Conservation (phyloP, 1,284 basidiomycete species). For the Malassezia caprae region DNA sequence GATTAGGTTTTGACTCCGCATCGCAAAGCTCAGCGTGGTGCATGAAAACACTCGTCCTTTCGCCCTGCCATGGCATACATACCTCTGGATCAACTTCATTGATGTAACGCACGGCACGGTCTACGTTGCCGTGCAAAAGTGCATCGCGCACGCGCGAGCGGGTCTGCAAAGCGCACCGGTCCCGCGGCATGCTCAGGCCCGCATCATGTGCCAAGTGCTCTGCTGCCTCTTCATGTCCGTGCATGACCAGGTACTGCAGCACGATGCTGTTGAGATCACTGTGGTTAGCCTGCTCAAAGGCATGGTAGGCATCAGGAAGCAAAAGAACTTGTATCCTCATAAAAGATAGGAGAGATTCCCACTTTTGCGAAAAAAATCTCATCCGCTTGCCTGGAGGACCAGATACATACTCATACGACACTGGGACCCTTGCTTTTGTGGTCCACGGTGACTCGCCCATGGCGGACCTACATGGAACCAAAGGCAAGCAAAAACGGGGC, state of each 20-base stretch:
- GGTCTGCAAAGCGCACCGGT: constrained; percentile 82
- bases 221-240: constrained; percentile 91
- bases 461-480: background rate
- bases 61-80: constrained; percentile 47
- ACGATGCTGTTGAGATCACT: background rate
- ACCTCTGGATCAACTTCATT: constrained; percentile 97
- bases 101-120: constrained; percentile 81
- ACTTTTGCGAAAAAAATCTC: constrained; percentile 52
- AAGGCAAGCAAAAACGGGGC: background rate
- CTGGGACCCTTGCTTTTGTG: constrained; percentile 49
- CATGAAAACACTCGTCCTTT: constrained; percentile 61
- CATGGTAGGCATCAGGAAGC: constrained; percentile 21
- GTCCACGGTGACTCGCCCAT: constrained; percentile 48
- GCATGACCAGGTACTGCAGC: constrained; percentile 82
- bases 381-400: constrained; percentile 42
- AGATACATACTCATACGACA: constrained; percentile 49
- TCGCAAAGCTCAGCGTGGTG: constrained; percentile 78
- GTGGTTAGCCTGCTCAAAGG: background rate
- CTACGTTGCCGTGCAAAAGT: constrained; percentile 83
- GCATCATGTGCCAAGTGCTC: constrained; percentile 86
- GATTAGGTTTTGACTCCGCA: constrained; percentile 21
- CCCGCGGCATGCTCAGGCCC: constrained; percentile 60
- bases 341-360: constrained; percentile 57
- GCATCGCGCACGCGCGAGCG: constrained; percentile 88
- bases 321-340: constrained; percentile 51